Conservation (phyloP, 768 basidiomycete species). For the Boletellus emodensis region DNA sequence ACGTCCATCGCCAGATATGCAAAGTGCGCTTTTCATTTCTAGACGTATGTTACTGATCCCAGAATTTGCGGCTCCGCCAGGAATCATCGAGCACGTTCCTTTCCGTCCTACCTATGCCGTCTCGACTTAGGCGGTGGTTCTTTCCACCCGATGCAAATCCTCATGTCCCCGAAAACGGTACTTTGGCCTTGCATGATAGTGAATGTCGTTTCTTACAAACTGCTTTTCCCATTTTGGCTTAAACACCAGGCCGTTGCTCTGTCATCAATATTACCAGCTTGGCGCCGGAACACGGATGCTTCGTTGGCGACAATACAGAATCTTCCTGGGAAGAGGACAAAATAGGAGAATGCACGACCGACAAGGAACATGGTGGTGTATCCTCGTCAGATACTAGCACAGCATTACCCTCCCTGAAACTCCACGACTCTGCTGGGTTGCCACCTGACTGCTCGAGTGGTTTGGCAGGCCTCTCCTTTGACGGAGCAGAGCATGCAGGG, state of each 20-base stretch:
- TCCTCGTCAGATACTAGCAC: neutral
- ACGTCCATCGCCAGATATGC: constrained; percentile 57
- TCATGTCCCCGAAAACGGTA: neutral
- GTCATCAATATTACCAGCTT: neutral
- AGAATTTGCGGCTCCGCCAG: neutral
- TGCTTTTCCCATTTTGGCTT: neutral
- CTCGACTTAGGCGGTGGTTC: constrained; percentile 3
- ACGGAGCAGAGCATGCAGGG: constrained; percentile 7
- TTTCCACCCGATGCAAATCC: neutral
- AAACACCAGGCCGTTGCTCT: neutral
- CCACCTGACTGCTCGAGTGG: constrained; percentile 1
- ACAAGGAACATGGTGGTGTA: neutral
- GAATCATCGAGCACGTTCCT: constrained; percentile 6
- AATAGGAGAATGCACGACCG: neutral
- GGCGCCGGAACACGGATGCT: neutral
- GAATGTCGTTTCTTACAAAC: neutral
- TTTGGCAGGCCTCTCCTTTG: neutral
- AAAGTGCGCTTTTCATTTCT: constrained; percentile 40
- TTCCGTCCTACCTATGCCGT: constrained; percentile 1
- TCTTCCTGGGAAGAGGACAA: neutral
- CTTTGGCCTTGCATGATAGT: constrained; percentile 13
- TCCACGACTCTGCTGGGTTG: neutral
- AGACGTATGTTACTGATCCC: neutral
- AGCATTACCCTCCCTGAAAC: neutral
- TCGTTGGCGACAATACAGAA: neutral